Evolutionary conservation across 1,139 yeast genomes (phyloP).

Genomic region (Pichia sp.): DNA sequence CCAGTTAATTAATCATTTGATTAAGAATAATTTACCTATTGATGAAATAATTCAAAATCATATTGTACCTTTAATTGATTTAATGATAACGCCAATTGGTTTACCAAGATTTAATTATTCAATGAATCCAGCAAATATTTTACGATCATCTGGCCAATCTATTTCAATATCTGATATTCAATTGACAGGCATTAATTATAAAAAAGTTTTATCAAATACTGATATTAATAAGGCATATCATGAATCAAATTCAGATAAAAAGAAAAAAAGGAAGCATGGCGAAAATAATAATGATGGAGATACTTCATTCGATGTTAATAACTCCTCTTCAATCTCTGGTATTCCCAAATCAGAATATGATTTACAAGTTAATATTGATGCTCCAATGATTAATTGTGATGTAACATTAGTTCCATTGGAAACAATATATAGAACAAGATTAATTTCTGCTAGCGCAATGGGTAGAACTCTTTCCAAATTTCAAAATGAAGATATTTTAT

Average conservation of each 20-base stretch:
- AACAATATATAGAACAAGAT: constrained; percentile 66
- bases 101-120: constrained; percentile 81
- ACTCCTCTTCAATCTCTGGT: constrained; percentile 14
- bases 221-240: constrained; percentile 4
- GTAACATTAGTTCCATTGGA: constrained; percentile 77
- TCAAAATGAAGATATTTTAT: constrained; percentile 30
- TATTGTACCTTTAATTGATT: constrained; percentile 54
- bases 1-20: constrained; percentile 46
- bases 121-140: constrained; percentile 67
- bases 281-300: constrained; percentile 9
- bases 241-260: constrained; percentile 10
- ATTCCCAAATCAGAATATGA: constrained; percentile 56
- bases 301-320: not conserved
- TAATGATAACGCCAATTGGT: constrained; percentile 92
- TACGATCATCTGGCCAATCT: constrained; percentile 73
- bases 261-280: constrained; percentile 19
- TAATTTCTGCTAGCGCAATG: constrained; percentile 68
- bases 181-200: constrained; percentile 26
- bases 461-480: constrained; percentile 62
- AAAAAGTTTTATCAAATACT: constrained; percentile 10
- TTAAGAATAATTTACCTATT: constrained; percentile 29
- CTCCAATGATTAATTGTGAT: constrained; percentile 90
- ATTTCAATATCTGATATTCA: constrained; percentile 31
- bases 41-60: constrained; percentile 49
- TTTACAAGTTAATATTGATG: constrained; percentile 74